Evolutionary conservation across 805 yeast species (phyloP).

Genomic region (Cyberlindnera veronae): DNA sequence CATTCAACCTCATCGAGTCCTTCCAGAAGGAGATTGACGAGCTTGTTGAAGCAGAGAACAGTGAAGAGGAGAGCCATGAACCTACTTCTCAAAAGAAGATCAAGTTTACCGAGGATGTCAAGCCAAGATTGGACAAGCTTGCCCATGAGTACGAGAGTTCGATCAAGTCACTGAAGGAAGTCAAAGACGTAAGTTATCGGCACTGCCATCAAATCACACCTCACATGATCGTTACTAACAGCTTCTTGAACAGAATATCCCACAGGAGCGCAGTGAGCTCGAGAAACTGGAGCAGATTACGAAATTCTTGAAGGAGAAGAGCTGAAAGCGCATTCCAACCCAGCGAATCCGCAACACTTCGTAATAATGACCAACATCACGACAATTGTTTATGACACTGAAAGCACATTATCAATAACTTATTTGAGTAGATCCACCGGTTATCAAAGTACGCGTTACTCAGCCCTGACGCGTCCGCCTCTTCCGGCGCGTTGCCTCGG

Average conservation of each 20-base stretch:
- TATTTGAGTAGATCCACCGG: no score
- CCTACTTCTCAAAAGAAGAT: slow-evolving; percentile 2
- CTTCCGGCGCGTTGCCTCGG: no score
- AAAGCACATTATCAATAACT: neutral
- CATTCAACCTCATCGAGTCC: slow-evolving; percentile 26
- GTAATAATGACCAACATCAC: neutral
- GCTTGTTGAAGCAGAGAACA: slow-evolving; percentile 10
- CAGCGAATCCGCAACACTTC: neutral
- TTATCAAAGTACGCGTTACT: no score
- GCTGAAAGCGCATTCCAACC: slow-evolving; percentile 1
- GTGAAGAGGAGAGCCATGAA: slow-evolving; percentile 6
- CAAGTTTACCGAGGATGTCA: slow-evolving; percentile 4
- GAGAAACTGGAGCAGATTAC: slow-evolving; percentile 29
- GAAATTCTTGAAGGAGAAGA: slow-evolving; percentile 18
- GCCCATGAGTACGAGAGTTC: slow-evolving; percentile 18
- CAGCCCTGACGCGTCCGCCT: no score
- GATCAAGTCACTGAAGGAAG: slow-evolving; percentile 11
- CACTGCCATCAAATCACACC: neutral
- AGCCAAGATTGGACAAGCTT: slow-evolving; percentile 15
- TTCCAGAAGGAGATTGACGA: slow-evolving; percentile 25
- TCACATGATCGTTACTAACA: slow-evolving; percentile 2
- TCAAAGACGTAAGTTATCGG: slow-evolving; percentile 26
- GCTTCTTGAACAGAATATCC: slow-evolving; percentile 19
- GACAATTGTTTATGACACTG: neutral
- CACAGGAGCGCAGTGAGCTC: slow-evolving; percentile 26